Evolutionary conservation across 2,329 filamentous ascomycete genomes (phyloP).

Genomic region (Cordyceps cicadae): DNA sequence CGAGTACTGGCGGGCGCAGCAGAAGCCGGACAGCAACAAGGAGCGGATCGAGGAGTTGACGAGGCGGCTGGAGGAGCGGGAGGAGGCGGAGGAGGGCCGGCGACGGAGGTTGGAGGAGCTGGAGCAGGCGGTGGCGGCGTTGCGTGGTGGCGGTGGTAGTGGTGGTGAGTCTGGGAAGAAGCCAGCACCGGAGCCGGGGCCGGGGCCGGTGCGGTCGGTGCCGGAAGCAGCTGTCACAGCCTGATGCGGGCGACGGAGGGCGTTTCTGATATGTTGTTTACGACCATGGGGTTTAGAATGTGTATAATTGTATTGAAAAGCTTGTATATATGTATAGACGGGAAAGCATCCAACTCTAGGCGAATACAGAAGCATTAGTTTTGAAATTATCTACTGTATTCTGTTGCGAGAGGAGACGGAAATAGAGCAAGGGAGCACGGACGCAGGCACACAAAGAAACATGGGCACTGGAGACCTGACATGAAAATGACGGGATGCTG

Average conservation of each 20-base stretch:
- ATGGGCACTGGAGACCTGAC: neutral
- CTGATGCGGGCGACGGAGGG: neutral
- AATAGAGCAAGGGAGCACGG: too few relatives aligned
- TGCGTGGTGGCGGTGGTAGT: slow-evolving; percentile 43
- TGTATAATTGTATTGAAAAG: neutral
- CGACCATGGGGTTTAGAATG: neutral
- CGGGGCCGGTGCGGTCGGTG: slow-evolving; percentile 32
- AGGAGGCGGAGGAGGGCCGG: slow-evolving; percentile 38
- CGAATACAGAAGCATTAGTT: neutral
- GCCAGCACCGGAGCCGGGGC: slow-evolving; percentile 33
- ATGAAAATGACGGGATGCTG: neutral
- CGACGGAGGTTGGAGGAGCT: slow-evolving; percentile 41
- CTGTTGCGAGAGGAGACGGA: neutral
- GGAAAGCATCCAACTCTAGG: neutral
- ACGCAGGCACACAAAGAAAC: neutral
- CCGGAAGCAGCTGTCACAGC: slow-evolving; percentile 20
- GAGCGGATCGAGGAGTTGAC: slow-evolving; percentile 45
- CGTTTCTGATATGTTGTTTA: too few relatives aligned
- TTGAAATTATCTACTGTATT: neutral
- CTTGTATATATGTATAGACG: neutral
- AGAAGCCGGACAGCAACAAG: slow-evolving; percentile 51
- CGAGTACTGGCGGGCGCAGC: slow-evolving; percentile 51
- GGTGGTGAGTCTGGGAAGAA: slow-evolving; percentile 47
- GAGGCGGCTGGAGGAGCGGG: slow-evolving; percentile 37
- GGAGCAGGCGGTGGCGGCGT: slow-evolving; percentile 43